These are phyloP conservation scores for Clavispora asparagi DNA, from an alignment of 805 yeast species.

Conservation along the genomic window DNA sequence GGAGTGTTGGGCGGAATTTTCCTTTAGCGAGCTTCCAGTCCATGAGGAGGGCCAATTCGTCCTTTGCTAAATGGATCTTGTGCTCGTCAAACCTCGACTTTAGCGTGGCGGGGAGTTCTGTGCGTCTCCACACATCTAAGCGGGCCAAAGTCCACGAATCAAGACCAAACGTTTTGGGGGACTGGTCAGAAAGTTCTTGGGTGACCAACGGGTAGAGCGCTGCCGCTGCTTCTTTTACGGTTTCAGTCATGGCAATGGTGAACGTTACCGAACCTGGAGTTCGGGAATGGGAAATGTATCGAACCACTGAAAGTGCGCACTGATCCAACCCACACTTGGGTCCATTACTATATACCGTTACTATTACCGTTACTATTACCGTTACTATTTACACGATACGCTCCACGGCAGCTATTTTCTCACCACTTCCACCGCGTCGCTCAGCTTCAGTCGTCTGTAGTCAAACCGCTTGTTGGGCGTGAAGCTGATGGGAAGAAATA, in stretches of 20 bases:
- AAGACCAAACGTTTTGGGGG: constrained; percentile 20
- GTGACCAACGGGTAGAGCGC: constrained; percentile 24
- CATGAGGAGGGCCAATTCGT: constrained; percentile 37
- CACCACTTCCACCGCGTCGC: constrained; percentile 11
- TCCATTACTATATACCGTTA: no score
- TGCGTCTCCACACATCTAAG: constrained; percentile 35
- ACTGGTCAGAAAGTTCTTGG: constrained; percentile 22
- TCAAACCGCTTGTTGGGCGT: constrained; percentile 38
- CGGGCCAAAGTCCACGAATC: constrained; percentile 24
- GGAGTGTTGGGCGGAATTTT: constrained; percentile 41
- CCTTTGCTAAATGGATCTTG: constrained; percentile 25
- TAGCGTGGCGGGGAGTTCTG: constrained; percentile 24
- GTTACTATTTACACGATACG: neutral
- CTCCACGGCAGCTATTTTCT: no score
- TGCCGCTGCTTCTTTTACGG: constrained; percentile 3
- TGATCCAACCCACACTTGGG: no score
- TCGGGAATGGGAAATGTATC: no score
- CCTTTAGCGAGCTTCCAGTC: constrained; percentile 44
- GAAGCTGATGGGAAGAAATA: constrained; percentile 52
- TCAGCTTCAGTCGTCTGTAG: constrained; percentile 10
- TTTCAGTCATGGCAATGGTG: no score
- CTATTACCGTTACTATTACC: no score
- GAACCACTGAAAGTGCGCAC: no score
- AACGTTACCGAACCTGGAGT: no score
- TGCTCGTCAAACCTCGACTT: constrained; percentile 17